A percentile compares a stretch with the other conserved stretches of the same genome.
These are phyloP conservation scores for Schizophyllum commune DNA, from an alignment of 1,284 basidiomycete genomes.

Conservation along the genomic window DNA sequence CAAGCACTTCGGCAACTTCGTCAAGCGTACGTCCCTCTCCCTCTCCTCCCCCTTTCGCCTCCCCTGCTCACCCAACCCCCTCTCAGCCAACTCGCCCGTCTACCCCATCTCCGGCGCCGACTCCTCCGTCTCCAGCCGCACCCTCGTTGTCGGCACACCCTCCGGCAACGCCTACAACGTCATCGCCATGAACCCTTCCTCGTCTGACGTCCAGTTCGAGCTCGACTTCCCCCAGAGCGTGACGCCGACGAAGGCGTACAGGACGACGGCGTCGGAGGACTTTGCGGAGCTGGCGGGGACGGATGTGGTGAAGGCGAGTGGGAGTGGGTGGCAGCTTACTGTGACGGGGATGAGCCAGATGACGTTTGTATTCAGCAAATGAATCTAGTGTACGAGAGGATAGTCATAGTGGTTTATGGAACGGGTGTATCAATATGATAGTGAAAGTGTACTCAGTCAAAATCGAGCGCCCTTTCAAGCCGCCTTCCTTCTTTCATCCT, in stretches of 20 bases:
- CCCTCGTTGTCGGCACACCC: slow-evolving; percentile 22
- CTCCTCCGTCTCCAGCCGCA: slow-evolving; percentile 21
- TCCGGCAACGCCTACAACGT: slow-evolving; percentile 19
- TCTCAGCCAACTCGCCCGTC: slow-evolving; percentile 26
- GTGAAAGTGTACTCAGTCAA: too few species aligned
- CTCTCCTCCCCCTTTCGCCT: neutral
- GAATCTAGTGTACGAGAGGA: too few species aligned
- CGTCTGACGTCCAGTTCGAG: slow-evolving; percentile 20
- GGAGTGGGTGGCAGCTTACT: slow-evolving; percentile 15
- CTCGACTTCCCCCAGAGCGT: slow-evolving; percentile 28
- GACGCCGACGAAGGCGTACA: slow-evolving; percentile 20
- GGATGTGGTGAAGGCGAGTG: slow-evolving; percentile 15
- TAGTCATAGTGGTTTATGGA: too few species aligned
- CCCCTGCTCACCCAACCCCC: neutral
- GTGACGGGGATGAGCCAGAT: too few species aligned
- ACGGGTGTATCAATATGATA: too few species aligned
- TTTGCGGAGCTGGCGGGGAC: slow-evolving; percentile 18
- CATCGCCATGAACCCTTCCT: slow-evolving; percentile 29
- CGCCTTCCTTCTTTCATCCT: too few species aligned
- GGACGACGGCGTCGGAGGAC: slow-evolving; percentile 28
- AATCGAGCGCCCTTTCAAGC: too few species aligned
- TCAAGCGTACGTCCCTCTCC: neutral
- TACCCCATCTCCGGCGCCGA: slow-evolving; percentile 21
- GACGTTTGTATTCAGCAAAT: too few species aligned
- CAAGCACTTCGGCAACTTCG: slow-evolving; percentile 21